Evolutionary conservation across 352 stramenopile species (phyloP), one percentile per base, ranked within the genome.

Genomic region (Phytopythium cucurbitacearum): DNA sequence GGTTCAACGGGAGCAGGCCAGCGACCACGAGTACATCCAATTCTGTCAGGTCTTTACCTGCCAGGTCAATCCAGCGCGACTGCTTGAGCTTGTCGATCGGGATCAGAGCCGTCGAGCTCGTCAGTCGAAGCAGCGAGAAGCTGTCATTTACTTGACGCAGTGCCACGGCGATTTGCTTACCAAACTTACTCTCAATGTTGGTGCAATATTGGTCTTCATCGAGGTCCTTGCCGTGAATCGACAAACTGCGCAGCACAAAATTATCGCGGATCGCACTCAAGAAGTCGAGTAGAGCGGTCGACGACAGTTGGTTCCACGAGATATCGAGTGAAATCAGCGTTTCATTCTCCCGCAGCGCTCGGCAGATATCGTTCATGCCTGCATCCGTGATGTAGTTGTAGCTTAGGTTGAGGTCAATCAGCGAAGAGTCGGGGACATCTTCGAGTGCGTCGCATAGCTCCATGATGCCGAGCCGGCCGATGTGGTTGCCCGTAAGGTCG

Each of bases 1-100:
- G 53, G 45, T 89, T 92, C 4, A 77, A 53, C 6, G 75, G 69
- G 7, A 92, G 48, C 15, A 92, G 42, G 0, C 70, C 79, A 13
- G 82, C 61, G 38, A 92, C 62, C 34, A 90, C 67, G 3, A 89
- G 59, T 3, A 71, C 77, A 48, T 92, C 82, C 3, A 92, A 51
- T 40, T 90, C 79, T 16, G 76, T 47, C 6, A 90, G 50, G 9
- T 69, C 51, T 21, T 60, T 53, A 5, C 35, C 45, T 8, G 67
- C 57, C 2, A 92, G 48, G 8, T 49, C 13, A 40, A 92, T 54
- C 79, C 79, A 90, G 4, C 79, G 67, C 11, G 81, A 92, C 11
- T 60, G 57, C 48, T 86, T 81, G 4, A 90, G 12, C 51, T 83
- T 92, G 42, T 75, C 70, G 7, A 92, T 63, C 0, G 79, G 71